phyloP scores from a whole-genome alignment of 1,139 yeast genomes.

The Hemisphaericaspora subhashii region DNA sequence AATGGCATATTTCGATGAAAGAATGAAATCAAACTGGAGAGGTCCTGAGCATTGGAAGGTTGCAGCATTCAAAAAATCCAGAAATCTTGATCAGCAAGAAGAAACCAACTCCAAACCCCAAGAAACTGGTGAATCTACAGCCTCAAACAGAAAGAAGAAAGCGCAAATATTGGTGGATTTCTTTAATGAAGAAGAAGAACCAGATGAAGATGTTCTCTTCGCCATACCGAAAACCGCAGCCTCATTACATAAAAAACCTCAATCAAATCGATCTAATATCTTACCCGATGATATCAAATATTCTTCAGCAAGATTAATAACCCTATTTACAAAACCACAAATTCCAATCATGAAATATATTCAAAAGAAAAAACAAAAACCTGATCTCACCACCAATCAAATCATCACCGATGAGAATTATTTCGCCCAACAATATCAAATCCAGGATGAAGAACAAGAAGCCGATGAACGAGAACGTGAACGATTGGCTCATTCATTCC shows the following conservation, averaged over 20 bases:
- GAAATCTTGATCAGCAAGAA: constrained; percentile 16
- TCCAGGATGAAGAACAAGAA: constrained; percentile 36
- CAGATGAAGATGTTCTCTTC: constrained; percentile 49
- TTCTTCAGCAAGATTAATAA: constrained; percentile 66
- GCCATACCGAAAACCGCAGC: constrained; percentile 40
- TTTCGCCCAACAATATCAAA: constrained; percentile 69
- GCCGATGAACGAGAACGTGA: constrained; percentile 36
- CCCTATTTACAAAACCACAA: constrained; percentile 68
- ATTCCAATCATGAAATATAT: constrained; percentile 36
- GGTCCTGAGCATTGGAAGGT: constrained; percentile 97
- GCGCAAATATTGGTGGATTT: constrained; percentile 50
- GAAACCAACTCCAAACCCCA: constrained; percentile 13
- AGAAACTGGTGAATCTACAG: constrained; percentile 1
- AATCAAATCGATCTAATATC: constrained; percentile 39
- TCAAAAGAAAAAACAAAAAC: constrained; percentile 14
- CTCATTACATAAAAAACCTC: constrained; percentile 27
- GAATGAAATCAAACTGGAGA: constrained; percentile 73
- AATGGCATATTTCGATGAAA: constrained; percentile 78
- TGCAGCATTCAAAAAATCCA: constrained; percentile 46
- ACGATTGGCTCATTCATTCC: constrained; percentile 41
- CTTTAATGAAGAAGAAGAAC: constrained; percentile 32
- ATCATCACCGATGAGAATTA: constrained; percentile 62
- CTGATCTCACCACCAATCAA: constrained; percentile 3
- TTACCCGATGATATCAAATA: constrained; percentile 78
- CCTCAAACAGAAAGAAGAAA: constrained; percentile 21